These are phyloP conservation scores for Tylopilus balloui DNA, from an alignment of 768 basidiomycete genomes.

Conservation along the genomic window DNA sequence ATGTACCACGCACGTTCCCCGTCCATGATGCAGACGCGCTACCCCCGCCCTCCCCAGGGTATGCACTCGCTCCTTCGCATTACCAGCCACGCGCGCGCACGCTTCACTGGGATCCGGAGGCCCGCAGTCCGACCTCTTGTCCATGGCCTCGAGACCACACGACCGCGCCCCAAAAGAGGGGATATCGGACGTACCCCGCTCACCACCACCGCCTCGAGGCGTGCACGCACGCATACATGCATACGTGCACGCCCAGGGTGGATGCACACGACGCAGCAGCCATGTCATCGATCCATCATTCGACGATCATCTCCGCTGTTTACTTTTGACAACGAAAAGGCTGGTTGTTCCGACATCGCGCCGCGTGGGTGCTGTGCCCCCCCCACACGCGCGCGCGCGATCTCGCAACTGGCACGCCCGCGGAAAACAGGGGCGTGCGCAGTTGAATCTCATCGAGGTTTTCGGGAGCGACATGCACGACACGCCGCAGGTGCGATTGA, in stretches of 20 bases:
- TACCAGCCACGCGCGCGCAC: not conserved
- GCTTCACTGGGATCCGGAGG: not conserved
- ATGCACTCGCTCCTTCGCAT: not conserved
- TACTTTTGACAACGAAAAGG: no score
- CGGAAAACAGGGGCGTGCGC: no score
- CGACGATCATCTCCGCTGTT: slow-evolving; percentile 18
- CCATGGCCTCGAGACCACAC: not conserved
- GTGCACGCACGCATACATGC: slow-evolving; percentile 1
- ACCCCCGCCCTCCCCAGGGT: not conserved
- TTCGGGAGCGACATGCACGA: no score
- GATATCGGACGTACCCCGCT: not conserved
- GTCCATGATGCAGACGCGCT: no score
- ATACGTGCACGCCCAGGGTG: not conserved
- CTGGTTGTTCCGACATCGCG: no score
- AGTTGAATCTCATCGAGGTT: no score
- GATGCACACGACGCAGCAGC: slow-evolving; percentile 2
- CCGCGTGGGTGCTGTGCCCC: no score
- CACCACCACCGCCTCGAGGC: slow-evolving; percentile 14
- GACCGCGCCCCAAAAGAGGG: not conserved
- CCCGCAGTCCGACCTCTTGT: not conserved
- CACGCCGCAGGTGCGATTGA: no score
- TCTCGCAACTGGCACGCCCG: no score
- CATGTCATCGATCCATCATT: slow-evolving; percentile 2
- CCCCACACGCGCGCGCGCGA: no score
- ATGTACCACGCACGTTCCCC: no score